Evolutionary conservation across 225 moss, liverwort and hornwort genomes (phyloP).

Genomic region (Asterella californica): DNA sequence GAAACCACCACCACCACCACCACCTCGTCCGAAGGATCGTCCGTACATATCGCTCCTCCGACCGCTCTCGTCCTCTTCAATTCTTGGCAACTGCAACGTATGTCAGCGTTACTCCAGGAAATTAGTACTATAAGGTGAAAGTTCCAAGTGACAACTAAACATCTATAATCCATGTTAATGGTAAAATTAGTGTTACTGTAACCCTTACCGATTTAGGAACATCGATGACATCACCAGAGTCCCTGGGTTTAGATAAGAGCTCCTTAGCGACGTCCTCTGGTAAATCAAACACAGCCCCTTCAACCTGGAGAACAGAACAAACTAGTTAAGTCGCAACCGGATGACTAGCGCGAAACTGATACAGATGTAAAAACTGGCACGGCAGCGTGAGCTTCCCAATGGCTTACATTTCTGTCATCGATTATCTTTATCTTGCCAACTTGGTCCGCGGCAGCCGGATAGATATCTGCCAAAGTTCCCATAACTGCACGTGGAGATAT

Average conservation of each 20-base stretch:
- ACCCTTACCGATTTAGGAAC: conserved; percentile 56
- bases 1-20: conserved; percentile 43
- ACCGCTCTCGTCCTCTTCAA: conserved; percentile 55
- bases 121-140: neutral
- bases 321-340: neutral
- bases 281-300: conserved; percentile 79
- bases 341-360: neutral
- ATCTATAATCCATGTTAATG: neutral
- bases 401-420: conserved; percentile 53
- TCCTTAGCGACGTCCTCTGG: conserved; percentile 72
- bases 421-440: conserved; percentile 72
- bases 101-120: neutral
- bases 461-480: conserved; percentile 64
- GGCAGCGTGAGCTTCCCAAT: neutral
- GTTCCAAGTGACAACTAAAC: too few species aligned
- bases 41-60: conserved; percentile 71
- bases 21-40: conserved; percentile 53
- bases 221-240: conserved; percentile 54
- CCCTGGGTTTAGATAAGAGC: conserved; percentile 51
- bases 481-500: conserved; percentile 59
- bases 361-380: neutral
- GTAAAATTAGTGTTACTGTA: neutral
- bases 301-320: conserved; percentile 27
- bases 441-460: conserved; percentile 59
- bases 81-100: conserved; percentile 51